Conservation (phyloP, 2,329 filamentous ascomycete genomes). For the Phoma sp. region DNA sequence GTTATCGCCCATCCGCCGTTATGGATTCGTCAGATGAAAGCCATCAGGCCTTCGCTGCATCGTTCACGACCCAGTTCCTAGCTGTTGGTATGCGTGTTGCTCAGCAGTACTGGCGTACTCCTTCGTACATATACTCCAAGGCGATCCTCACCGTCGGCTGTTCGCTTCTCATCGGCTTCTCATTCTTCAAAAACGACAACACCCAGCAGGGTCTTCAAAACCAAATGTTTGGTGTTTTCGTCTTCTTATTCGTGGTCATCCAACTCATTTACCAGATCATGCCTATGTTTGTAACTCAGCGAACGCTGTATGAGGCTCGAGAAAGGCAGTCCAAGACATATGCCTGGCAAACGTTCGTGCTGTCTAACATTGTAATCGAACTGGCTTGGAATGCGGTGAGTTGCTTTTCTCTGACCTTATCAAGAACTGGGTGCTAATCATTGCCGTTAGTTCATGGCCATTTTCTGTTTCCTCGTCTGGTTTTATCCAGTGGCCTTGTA, state of each 20-base stretch:
- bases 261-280: conserved; percentile 55
- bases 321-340: conserved; percentile 71
- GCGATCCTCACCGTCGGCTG: conserved; percentile 34
- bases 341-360: conserved; percentile 75
- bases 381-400: conserved; percentile 60
- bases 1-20: conserved; percentile 33
- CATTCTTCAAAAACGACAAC: conserved; percentile 49
- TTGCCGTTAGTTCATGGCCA: conserved; percentile 54
- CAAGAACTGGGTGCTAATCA: conserved; percentile 1
- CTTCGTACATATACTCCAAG: conserved; percentile 52
- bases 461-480: conserved; percentile 62
- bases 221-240: conserved; percentile 59
- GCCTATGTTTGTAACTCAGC: conserved; percentile 63
- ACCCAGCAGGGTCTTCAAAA: conserved; percentile 54
- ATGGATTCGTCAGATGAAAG: conserved; percentile 54
- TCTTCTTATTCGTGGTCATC: conserved; percentile 54
- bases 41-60: conserved; percentile 53
- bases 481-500: conserved; percentile 72
- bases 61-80: conserved; percentile 42
- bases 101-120: conserved; percentile 56
- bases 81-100: conserved; percentile 52
- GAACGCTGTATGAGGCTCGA: conserved; percentile 64
- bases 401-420: conserved; percentile 54
- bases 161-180: conserved; percentile 49
- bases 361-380: conserved; percentile 73